Conservation (phyloP, 805 yeast species). For the Cyberlindnera japonica region DNA sequence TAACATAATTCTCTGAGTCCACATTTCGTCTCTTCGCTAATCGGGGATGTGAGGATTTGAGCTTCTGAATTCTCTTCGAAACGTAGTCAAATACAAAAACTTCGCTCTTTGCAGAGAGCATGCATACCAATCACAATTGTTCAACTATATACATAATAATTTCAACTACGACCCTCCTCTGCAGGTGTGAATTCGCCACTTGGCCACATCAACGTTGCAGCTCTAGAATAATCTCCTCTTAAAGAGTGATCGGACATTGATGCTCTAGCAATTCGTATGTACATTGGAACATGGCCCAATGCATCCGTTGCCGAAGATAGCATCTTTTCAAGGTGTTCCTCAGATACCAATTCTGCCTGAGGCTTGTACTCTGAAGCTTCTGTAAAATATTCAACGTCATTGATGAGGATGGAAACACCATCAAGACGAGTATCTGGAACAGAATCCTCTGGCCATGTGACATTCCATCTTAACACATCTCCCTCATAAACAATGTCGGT, state of each 20-base stretch:
- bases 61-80: no score
- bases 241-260: slow-evolving; percentile 32
- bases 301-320: slow-evolving; percentile 29
- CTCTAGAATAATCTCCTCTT: slow-evolving; percentile 63
- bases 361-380: slow-evolving; percentile 49
- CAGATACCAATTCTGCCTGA: slow-evolving; percentile 35
- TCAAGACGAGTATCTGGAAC: slow-evolving; percentile 11
- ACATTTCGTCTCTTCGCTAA: no score
- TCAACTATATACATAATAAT: neutral
- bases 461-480: slow-evolving; percentile 28
- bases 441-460: slow-evolving; percentile 8
- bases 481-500: slow-evolving; percentile 30
- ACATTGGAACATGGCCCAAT: slow-evolving; percentile 38
- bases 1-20: no score
- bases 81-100: no score
- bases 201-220: slow-evolving; percentile 60
- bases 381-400: slow-evolving; percentile 73
- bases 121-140: no score
- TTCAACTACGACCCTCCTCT: slow-evolving; percentile 46
- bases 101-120: no score
- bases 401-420: slow-evolving; percentile 63
- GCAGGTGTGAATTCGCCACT: slow-evolving; percentile 51
- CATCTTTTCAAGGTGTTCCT: slow-evolving; percentile 26
- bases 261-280: slow-evolving; percentile 52
- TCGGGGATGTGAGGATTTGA: no score